Base-by-base conservation (phyloP, 768 basidiomycete species). In the Flagelloscypha sp. region DNA sequence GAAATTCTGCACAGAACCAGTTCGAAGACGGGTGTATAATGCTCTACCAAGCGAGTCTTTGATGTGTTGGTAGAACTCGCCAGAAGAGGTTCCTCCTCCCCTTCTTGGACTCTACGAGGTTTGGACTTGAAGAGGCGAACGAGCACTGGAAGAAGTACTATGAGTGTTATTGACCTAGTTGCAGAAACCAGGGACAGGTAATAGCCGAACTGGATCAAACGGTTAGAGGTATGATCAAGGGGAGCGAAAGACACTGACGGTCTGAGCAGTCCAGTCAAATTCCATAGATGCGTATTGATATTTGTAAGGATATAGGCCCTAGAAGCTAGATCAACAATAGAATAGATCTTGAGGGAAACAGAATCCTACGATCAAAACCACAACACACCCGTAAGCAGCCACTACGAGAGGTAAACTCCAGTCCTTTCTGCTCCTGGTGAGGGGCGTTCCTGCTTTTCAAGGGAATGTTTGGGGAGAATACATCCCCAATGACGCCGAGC, bases 241-340 rank as follows among this genome's bases (percentile, higher is more conserved):
- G 11, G n/a, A 48, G 18, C 15, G 24, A 22, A 13, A 20, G 28
- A 23, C 4, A 48, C 70, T 23, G 44, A 83, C 81, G 37, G 56
- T 62, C 59, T 82, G 78, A 15, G 84, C 64, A 18, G 56, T 66
- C 85, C 84, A 88, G 3, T 67, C 63, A 52, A 82, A 87, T 3
- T 59, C 64, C 0, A 63, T 56, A 7, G 70, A 62, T 2, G 75
- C 72, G 52, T 80, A 88, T 45, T 84, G 79, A 39, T 85, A 70
- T 43, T 73, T 75, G 45, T 67, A 75, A 3, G 62, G 43, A 36
- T 65, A 62, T 4, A 75, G 68, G 5, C 74, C 76, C 84, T 86
- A 22, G 11, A 35, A 6, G 30, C 41, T 24, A 9, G 11, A 30
- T 2, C 15, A 13, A 21, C 24, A 18, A 35, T 18, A 24, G 16